Evolutionary conservation across 2,329 filamentous ascomycete species (phyloP).

Genomic region (Diaporthe ampelina): DNA sequence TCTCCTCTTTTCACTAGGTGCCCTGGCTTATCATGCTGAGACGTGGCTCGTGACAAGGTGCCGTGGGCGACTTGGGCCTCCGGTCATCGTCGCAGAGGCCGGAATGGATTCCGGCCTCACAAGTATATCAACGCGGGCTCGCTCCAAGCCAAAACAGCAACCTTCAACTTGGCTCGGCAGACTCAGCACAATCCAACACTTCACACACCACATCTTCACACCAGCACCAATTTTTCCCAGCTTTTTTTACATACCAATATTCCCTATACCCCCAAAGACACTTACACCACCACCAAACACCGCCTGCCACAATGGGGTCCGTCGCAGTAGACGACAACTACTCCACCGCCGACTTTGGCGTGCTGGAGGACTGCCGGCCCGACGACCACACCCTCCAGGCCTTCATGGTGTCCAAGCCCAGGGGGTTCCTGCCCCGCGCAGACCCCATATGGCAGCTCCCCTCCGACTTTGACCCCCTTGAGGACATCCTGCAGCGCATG

Average conservation of each 20-base stretch:
- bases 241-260: slow-evolving; percentile 36
- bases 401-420: slow-evolving; percentile 83
- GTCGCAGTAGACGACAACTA: slow-evolving; percentile 46
- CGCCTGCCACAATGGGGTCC: slow-evolving; percentile 58
- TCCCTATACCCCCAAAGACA: slow-evolving; percentile 3
- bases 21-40: slow-evolving; percentile 40
- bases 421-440: slow-evolving; percentile 80
- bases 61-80: slow-evolving; percentile 38
- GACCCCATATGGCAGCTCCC: slow-evolving; percentile 76
- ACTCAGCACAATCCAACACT: slow-evolving; percentile 19
- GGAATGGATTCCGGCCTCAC: slow-evolving; percentile 53
- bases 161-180: slow-evolving; percentile 23
- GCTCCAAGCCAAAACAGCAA: slow-evolving; percentile 25
- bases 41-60: slow-evolving; percentile 33
- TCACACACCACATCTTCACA: background rate
- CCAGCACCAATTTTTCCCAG: background rate
- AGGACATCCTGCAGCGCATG: slow-evolving; percentile 81
- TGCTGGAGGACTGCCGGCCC: slow-evolving; percentile 74
- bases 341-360: slow-evolving; percentile 62
- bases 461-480: slow-evolving; percentile 78
- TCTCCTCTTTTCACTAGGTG: slow-evolving; percentile 8
- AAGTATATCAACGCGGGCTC: slow-evolving; percentile 44
- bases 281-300: background rate
- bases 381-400: slow-evolving; percentile 75
- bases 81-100: slow-evolving; percentile 46